Evolutionary conservation across 2,329 filamentous ascomycete species (phyloP), one percentile per base, ranked within the genome.

Genomic region (Talaromyces islandicus): DNA sequence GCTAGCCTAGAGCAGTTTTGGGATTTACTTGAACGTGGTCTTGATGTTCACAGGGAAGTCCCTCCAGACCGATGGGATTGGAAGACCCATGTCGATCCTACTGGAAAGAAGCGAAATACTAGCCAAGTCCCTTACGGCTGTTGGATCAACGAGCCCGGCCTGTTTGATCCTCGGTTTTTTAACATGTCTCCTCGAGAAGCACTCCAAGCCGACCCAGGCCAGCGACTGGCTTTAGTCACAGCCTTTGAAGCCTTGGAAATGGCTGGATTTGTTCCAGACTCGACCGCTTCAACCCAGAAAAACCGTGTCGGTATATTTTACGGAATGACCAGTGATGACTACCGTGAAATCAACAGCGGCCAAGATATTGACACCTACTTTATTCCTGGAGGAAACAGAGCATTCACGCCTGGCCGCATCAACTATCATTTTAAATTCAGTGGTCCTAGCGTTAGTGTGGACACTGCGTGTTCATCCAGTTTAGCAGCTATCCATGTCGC

Each of bases 161-260:
- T 68, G 7, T 77, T 77, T 52, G 74, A 77, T 60, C 64, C 70
- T 7, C 59, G 63, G 0, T 76, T 77, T 63, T 77, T 77, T 67
- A 71, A 75, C 58, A 73, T 77, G 65, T 91, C 88, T 32, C 88
- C 88, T 9, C 84, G 88, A 66, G 89, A 92, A 74, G 89, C 89
- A 38, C 83, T 84, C 59, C 88, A 91, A 70, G 91, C 88, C 1
- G 89, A 92, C 71, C 89, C 89, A 0, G 90, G 90, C 84, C 89
- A 91, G 71, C 83, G 89, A 68, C 80, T 92, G 64, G 87, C 88
- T 4, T 75, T 92, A 41, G 83, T 86, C 14, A 91, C 88, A 2
- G 88, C 88, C 1, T 92, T 90, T 68, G 89, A 92, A 70, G 89
- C 89, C 1, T 78, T 92, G 48, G 89, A 93, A 71, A 89, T 89